Conservation (phyloP, 305 asterid species). For the Rubia occidens region DNA sequence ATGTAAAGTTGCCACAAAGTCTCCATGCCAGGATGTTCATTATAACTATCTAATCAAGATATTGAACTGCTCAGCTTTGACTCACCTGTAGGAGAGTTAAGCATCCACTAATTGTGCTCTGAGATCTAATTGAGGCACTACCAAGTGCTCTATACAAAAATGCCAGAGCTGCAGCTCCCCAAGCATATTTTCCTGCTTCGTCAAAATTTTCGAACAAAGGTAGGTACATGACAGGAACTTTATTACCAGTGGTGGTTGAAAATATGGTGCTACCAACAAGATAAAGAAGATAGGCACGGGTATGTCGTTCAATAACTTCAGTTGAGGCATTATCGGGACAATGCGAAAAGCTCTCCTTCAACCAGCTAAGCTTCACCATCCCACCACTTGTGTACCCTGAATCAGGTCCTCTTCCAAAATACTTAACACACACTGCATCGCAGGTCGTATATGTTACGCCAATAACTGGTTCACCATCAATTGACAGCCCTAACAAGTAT, state of each 20-base stretch:
- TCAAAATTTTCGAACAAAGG: conserved; percentile 82
- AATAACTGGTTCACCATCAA: conserved; percentile 84
- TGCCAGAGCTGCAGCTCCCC: conserved; percentile 91
- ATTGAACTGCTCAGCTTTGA: conserved; percentile 16
- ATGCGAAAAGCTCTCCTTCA: conserved; percentile 69
- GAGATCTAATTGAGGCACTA: conserved; percentile 86
- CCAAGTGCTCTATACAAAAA: conserved; percentile 91
- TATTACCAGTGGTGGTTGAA: conserved; percentile 93
- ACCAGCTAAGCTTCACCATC: conserved; percentile 95
- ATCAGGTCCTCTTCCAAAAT: conserved; percentile 41
- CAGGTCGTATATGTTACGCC: conserved; percentile 72
- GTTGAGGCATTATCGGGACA: conserved; percentile 57
- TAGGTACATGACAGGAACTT: conserved; percentile 92
- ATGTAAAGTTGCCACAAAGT: conserved; percentile 5
- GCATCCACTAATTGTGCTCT: conserved; percentile 90
- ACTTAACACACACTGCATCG: conserved; percentile 39
- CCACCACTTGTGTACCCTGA: conserved; percentile 54
- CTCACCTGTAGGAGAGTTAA: conserved; percentile 79
- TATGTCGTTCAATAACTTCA: conserved; percentile 53
- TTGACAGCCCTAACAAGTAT: conserved; percentile 75
- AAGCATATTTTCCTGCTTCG: conserved; percentile 80
- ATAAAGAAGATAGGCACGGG: conserved; percentile 90
- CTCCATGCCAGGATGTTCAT: not conserved
- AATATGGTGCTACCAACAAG: conserved; percentile 85
- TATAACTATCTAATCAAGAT: conserved; percentile 7